Conservation (phyloP, 1,284 basidiomycete genomes). For the Tilletia caries region DNA sequence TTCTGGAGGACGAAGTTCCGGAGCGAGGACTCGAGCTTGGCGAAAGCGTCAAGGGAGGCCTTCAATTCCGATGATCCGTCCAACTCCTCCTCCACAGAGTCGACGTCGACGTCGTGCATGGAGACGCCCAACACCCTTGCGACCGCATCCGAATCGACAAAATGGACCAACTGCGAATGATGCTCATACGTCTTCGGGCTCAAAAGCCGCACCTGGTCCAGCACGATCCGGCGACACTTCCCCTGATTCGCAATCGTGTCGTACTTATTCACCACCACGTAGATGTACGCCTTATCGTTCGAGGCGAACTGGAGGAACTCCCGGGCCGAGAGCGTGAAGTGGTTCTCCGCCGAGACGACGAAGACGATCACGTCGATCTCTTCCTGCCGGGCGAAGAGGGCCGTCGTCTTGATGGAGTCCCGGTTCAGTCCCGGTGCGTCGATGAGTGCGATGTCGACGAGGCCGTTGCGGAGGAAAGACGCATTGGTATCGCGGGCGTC, state of each 20-base stretch:
- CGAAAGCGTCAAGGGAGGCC: constrained; percentile 60
- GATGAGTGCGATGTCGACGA: constrained; percentile 96
- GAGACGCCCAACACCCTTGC: constrained; percentile 24
- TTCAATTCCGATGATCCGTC: constrained; percentile 12
- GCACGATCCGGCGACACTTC: constrained; percentile 80
- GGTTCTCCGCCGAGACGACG: constrained; percentile 96
- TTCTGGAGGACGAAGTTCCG: constrained; percentile 94
- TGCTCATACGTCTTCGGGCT: constrained; percentile 89
- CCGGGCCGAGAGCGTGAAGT: constrained; percentile 92
- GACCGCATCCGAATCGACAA: constrained; percentile 75
- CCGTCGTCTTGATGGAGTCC: constrained; percentile 92
- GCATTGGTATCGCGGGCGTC: constrained; percentile 40
- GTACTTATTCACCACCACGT: constrained; percentile 98
- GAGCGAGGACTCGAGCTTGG: constrained; percentile 82
- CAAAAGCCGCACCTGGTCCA: constrained; percentile 90
- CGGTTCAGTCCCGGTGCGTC: constrained; percentile 97
- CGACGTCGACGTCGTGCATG: constrained; percentile 9
- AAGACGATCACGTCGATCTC: constrained; percentile 99
- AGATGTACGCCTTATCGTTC: constrained; percentile 96
- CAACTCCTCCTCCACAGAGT: constrained; percentile 10
- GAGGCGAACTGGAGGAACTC: constrained; percentile 91
- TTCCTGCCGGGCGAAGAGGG: constrained; percentile 90
- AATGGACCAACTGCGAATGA: constrained; percentile 90
- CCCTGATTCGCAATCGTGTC: constrained; percentile 94
- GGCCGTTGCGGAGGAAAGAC: constrained; percentile 71